Evolutionary conservation across 2,329 filamentous ascomycete genomes (phyloP).

Genomic region (Aspergillus pseudoglaucus): DNA sequence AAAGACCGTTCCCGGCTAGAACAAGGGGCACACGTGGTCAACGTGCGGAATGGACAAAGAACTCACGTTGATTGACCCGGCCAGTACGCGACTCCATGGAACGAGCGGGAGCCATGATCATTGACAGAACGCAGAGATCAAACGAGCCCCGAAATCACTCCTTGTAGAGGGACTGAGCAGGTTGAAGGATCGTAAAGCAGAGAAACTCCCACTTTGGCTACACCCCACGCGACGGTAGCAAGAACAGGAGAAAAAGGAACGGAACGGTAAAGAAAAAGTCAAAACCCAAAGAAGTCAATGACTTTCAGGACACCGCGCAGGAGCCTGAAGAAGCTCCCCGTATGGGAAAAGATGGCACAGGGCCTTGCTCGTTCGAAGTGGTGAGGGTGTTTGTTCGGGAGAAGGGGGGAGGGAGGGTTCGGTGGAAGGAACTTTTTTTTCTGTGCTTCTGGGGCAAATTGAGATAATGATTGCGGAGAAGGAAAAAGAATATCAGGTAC

Average conservation of each 20-base stretch:
- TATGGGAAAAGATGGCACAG: constrained; percentile 5
- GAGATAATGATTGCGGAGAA: constrained; percentile 9
- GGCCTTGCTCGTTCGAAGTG: constrained; percentile 2
- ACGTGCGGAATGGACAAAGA: constrained; percentile 13
- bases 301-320: neutral
- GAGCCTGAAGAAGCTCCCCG: neutral
- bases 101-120: constrained; percentile 36
- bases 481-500: constrained; percentile 18
- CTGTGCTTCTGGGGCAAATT: constrained; percentile 7
- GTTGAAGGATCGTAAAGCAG: constrained; percentile 4
- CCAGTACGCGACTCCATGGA: constrained; percentile 44
- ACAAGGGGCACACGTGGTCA: constrained; percentile 2
- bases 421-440: constrained; percentile 20
- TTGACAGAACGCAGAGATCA: constrained; percentile 2
- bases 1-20: neutral
- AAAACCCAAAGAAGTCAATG: constrained; percentile 5
- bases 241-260: constrained; percentile 7
- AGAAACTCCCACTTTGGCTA: constrained; percentile 4
- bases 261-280: constrained; percentile 6
- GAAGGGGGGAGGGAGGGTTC: constrained; percentile 21
- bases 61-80: constrained; percentile 46
- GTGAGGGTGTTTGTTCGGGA: constrained; percentile 7
- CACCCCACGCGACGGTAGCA: constrained; percentile 10
- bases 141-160: neutral
- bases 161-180: constrained; percentile 4